phyloP scores from a whole-genome alignment of 2,329 filamentous ascomycete genomes.

The Exophiala mesophila region DNA sequence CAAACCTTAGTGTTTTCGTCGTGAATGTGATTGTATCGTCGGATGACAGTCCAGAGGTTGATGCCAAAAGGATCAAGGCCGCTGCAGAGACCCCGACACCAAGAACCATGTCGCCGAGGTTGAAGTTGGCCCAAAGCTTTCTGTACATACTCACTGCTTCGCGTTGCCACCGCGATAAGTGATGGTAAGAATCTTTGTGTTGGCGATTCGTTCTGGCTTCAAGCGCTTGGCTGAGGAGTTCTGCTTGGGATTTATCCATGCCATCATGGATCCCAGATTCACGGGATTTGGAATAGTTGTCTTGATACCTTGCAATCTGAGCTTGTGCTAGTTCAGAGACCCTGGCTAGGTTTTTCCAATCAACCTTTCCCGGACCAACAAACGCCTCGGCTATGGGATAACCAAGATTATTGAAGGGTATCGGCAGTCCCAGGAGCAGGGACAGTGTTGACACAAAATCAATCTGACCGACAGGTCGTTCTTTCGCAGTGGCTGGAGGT shows the following conservation, averaged over 20 bases:
- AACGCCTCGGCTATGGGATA: conserved; percentile 93
- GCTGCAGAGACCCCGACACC: conserved; percentile 68
- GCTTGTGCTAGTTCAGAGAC: conserved; percentile 74
- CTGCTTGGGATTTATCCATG: conserved; percentile 11
- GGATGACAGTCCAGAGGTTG: conserved; percentile 62
- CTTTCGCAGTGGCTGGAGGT: conserved; percentile 68
- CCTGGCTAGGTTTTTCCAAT: conserved; percentile 71
- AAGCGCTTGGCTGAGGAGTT: conserved; percentile 26
- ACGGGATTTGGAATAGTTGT: conserved; percentile 60
- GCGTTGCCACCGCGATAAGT: conserved; percentile 69
- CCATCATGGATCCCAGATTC: conserved; percentile 17
- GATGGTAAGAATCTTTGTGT: conserved; percentile 45
- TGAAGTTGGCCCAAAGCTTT: conserved; percentile 85
- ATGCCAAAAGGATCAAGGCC: conserved; percentile 62
- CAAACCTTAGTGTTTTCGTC: conserved; percentile 48
- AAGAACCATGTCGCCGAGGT: conserved; percentile 76
- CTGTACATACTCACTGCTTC: conserved; percentile 76
- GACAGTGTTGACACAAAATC: conserved; percentile 91
- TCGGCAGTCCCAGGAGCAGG: conserved; percentile 80
- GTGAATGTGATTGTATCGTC: conserved; percentile 52
- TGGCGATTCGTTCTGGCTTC: conserved; percentile 6
- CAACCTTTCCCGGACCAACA: conserved; percentile 41
- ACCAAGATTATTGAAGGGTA: conserved; percentile 94
- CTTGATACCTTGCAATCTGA: conserved; percentile 84
- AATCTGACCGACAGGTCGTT: conserved; percentile 75